These are phyloP conservation scores for Didymella lethalis DNA, from an alignment of 2,329 filamentous ascomycete species.

Conservation along the genomic window DNA sequence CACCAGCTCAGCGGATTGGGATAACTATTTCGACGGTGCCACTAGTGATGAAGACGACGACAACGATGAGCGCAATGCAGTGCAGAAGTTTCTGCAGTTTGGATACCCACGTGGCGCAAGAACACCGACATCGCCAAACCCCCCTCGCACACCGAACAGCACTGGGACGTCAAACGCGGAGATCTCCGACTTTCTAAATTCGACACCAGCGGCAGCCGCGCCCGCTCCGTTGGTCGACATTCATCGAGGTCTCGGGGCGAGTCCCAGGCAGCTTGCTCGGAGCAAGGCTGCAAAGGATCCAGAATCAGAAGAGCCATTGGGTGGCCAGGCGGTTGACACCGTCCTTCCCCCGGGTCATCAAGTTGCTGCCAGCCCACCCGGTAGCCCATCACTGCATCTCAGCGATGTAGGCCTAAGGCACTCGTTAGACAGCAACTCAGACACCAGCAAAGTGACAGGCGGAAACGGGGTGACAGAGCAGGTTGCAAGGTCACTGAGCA, in stretches of 20 bases:
- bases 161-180: constrained; percentile 52
- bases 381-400: constrained; percentile 34
- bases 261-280: constrained; percentile 20
- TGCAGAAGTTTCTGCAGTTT: constrained; percentile 49
- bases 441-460: constrained; percentile 6
- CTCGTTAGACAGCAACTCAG: constrained; percentile 39
- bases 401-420: constrained; percentile 44
- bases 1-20: constrained; percentile 57
- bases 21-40: constrained; percentile 58
- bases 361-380: constrained; percentile 28
- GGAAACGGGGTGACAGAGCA: constrained; percentile 45
- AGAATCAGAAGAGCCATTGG: constrained; percentile 42
- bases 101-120: constrained; percentile 29
- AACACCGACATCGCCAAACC: constrained; percentile 24
- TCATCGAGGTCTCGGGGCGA: constrained; percentile 52
- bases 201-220: constrained; percentile 15
- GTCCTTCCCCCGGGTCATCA: constrained; percentile 27
- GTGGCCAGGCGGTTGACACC: constrained; percentile 18
- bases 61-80: constrained; percentile 49
- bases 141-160: constrained; percentile 31
- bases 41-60: constrained; percentile 59
- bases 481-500: constrained; percentile 40
- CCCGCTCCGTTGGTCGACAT: constrained; percentile 38
- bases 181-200: constrained; percentile 49
- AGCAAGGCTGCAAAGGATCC: constrained; percentile 35